A percentile compares a stretch with the other conserved stretches of the same genome.
These are phyloP conservation scores for Colletotrichum lupini DNA, from an alignment of 2,329 filamentous ascomycete genomes.

Conservation along the genomic window DNA sequence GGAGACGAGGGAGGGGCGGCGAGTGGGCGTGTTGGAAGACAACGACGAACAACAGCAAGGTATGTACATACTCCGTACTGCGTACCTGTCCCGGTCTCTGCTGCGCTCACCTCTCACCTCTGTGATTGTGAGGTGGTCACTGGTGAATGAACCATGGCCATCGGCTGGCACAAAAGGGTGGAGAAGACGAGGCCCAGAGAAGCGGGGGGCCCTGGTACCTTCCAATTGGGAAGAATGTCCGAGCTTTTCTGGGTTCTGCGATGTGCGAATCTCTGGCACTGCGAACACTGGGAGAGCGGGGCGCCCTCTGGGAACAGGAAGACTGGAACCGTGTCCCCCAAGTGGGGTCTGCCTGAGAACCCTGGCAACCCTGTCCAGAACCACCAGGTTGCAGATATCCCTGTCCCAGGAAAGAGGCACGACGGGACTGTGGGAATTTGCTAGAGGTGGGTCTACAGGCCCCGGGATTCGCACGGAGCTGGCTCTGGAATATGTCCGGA, in stretches of 20 bases:
- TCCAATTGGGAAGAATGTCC: conserved; percentile 36
- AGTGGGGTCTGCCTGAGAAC: neutral
- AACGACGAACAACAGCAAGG: neutral
- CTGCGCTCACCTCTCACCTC: neutral
- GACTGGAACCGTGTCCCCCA: neutral
- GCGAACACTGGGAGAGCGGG: neutral
- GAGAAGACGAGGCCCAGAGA: conserved; percentile 6
- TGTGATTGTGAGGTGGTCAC: neutral
- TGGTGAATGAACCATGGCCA: neutral
- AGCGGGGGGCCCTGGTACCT: conserved; percentile 30
- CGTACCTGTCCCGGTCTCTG: neutral
- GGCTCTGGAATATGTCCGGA: conserved; percentile 27
- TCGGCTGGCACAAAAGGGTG: conserved; percentile 8
- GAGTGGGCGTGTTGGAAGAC: neutral
- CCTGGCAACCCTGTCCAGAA: neutral
- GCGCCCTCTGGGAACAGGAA: neutral
- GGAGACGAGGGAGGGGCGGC: neutral
- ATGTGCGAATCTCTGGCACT: neutral
- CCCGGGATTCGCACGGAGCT: conserved; percentile 31
- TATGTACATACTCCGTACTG: neutral
- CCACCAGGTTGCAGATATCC: neutral
- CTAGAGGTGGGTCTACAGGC: neutral
- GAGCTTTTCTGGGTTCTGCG: conserved; percentile 33
- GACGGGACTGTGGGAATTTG: neutral
- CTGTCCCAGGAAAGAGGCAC: conserved; percentile 2